Percentiles rank a stretch among this genome's conserved stretches.
Conservation (phyloP, 352 stramenopile species). For the Phytopythium vexans region DNA sequence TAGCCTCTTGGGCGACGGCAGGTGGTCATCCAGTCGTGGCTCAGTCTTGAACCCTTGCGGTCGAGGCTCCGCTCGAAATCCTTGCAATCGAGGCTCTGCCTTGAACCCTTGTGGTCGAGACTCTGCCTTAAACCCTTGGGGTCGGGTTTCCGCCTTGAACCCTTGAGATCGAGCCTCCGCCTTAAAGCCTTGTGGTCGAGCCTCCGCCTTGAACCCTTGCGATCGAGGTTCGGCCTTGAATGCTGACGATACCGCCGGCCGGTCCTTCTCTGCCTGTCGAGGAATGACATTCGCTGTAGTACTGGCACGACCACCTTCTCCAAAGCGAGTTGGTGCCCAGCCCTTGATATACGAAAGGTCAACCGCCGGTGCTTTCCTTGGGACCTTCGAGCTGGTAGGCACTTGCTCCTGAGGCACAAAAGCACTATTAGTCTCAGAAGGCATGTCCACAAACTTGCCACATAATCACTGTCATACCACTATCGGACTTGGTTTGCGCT, state of each 20-base stretch:
- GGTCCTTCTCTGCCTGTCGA: no score
- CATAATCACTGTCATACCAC: background rate
- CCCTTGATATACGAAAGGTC: slow-evolving; percentile 49
- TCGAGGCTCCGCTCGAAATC: background rate
- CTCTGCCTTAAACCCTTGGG: no score
- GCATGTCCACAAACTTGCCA: background rate
- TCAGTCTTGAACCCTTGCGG: slow-evolving; percentile 1
- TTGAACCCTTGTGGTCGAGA: no score
- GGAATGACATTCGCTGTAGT: background rate
- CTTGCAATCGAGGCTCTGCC: background rate
- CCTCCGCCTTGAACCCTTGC: no score
- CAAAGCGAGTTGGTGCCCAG: slow-evolving; percentile 25
- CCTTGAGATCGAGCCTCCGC: no score
- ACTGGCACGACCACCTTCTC: slow-evolving; percentile 1
- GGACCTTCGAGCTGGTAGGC: background rate
- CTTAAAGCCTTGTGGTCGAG: no score
- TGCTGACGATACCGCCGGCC: no score
- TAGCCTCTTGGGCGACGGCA: slow-evolving; percentile 48
- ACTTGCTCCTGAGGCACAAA: no score
- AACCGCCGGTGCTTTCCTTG: background rate
- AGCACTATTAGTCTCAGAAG: no score
- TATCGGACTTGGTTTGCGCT: slow-evolving; percentile 13
- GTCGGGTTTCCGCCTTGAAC: no score
- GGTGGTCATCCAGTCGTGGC: slow-evolving; percentile 16
- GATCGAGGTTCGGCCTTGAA: no score